phyloP scores from a whole-genome alignment of 441 rosid species.

The Geranium incanum region DNA sequence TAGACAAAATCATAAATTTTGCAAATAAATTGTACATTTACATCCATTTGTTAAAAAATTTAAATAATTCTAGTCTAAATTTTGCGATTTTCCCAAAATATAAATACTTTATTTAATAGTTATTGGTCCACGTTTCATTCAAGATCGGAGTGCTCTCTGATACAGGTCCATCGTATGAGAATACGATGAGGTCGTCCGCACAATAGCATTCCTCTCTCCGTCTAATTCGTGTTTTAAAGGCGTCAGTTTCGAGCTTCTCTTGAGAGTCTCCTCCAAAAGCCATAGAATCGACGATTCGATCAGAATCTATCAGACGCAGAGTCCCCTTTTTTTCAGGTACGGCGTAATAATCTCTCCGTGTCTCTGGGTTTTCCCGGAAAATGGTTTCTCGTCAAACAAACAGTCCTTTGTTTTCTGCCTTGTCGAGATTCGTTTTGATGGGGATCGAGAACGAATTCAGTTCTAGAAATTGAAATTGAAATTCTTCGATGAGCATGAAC shows the following conservation, averaged over 20 bases:
- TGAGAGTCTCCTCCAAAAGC: neutral
- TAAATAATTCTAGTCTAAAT: too few species aligned
- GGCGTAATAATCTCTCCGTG: neutral
- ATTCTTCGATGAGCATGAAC: neutral
- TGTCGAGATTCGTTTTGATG: neutral
- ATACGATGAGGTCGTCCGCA: neutral
- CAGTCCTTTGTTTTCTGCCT: neutral
- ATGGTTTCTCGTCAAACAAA: slow-evolving; percentile 1
- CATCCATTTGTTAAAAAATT: too few species aligned
- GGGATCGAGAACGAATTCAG: neutral
- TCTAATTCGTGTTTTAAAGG: neutral
- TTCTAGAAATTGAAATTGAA: neutral
- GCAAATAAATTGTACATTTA: too few species aligned
- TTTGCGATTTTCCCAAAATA: too few species aligned
- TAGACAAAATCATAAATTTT: too few species aligned
- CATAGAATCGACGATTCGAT: neutral
- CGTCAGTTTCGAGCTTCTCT: slow-evolving; percentile 4
- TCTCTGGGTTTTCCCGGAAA: slow-evolving; percentile 1
- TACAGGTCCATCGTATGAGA: neutral
- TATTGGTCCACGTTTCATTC: neutral
- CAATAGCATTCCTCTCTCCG: neutral
- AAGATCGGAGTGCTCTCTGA: too few species aligned
- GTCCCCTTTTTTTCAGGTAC: slow-evolving; percentile 3
- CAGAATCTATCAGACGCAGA: slow-evolving; percentile 10
- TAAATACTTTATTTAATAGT: too few species aligned